Conservation (phyloP, 257 asterid genomes). For the Ehretia macrophylla region DNA sequence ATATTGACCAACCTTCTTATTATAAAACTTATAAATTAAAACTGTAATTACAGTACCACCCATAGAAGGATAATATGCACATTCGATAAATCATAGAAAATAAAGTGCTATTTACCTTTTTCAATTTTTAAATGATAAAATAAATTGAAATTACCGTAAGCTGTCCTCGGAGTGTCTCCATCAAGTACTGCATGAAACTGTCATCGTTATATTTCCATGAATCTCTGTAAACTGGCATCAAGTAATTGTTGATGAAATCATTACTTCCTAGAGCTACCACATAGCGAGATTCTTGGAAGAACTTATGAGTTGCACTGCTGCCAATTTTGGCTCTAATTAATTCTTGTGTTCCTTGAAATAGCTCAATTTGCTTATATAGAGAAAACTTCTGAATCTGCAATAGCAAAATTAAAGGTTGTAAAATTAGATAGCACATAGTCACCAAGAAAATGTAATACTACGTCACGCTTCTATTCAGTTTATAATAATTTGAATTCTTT, state of each 20-base stretch:
- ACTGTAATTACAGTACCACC: too few relatives aligned
- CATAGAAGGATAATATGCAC: too few relatives aligned
- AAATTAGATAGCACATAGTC: background rate
- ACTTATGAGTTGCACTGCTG: constrained; percentile 35
- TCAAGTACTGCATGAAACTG: constrained; percentile 53
- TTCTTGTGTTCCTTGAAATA: constrained; percentile 66
- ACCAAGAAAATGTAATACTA: background rate
- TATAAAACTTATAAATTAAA: too few relatives aligned
- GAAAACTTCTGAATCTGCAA: constrained; percentile 66
- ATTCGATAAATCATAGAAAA: too few relatives aligned
- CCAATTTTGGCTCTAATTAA: constrained; percentile 55
- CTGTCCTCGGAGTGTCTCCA: constrained; percentile 50
- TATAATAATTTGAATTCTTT: too few relatives aligned
- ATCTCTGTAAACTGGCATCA: constrained; percentile 77
- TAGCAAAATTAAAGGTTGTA: background rate
- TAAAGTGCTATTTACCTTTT: too few relatives aligned
- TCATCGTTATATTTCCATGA: constrained; percentile 68
- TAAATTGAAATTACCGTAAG: constrained; percentile 32
- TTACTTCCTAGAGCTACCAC: constrained; percentile 90
- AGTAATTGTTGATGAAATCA: constrained; percentile 87
- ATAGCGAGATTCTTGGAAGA: constrained; percentile 59
- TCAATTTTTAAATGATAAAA: background rate
- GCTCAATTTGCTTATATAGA: constrained; percentile 71
- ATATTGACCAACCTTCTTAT: too few relatives aligned
- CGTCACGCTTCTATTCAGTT: background rate